phyloP scores from a whole-genome alignment of 768 basidiomycete species.

The Suillus discolor region DNA sequence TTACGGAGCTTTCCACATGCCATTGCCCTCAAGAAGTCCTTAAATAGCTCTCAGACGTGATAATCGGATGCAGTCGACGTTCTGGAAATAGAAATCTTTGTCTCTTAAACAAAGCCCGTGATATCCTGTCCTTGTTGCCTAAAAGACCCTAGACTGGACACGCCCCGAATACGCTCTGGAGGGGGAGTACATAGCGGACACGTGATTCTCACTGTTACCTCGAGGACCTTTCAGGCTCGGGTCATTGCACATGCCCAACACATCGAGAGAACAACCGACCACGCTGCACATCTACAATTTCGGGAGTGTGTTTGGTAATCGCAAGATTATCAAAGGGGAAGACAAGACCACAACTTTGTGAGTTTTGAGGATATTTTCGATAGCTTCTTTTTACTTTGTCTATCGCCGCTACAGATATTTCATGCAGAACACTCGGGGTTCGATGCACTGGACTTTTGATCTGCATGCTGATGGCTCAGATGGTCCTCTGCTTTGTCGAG shows the following conservation, averaged over 20 bases:
- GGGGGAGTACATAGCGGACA: background rate
- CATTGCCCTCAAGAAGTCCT: background rate
- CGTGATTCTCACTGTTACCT: background rate
- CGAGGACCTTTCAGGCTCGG: constrained; percentile 6
- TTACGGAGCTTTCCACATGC: constrained; percentile 1
- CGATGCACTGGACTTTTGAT: constrained; percentile 25
- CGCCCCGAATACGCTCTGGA: background rate
- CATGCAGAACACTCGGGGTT: constrained; percentile 20
- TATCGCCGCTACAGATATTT: constrained; percentile 25
- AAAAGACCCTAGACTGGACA: constrained; percentile 5
- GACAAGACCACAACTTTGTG: constrained; percentile 26
- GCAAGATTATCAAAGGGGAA: constrained; percentile 26
- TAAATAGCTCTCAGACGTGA: constrained; percentile 4
- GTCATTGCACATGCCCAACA: constrained; percentile 5
- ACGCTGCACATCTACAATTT: constrained; percentile 30
- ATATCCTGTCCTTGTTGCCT: constrained; percentile 9
- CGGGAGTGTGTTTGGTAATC: constrained; percentile 27
- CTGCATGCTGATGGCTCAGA: constrained; percentile 21
- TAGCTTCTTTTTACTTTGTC: background rate
- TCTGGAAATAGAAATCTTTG: background rate
- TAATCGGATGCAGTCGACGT: constrained; percentile 1
- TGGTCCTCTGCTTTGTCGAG: constrained; percentile 24
- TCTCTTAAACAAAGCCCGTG: background rate
- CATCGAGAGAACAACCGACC: constrained; percentile 7
- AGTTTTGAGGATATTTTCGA: constrained; percentile 4